These are phyloP conservation scores for Lithospermum erythrorhizon DNA, from an alignment of 257 asterid genomes.

Conservation along the genomic window DNA sequence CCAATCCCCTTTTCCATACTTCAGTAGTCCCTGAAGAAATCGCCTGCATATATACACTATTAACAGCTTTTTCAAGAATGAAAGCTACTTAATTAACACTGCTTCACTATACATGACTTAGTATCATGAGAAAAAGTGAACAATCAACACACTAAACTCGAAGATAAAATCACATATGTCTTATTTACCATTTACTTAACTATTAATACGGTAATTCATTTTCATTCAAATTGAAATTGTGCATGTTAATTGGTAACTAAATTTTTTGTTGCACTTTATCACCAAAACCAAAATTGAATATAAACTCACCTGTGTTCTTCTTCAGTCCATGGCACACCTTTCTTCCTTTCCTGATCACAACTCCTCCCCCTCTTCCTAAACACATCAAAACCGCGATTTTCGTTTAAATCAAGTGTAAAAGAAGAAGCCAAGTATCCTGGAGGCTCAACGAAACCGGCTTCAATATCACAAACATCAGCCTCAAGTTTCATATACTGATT, in stretches of 20 bases:
- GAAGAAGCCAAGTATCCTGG: conserved; percentile 46
- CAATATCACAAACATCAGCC: conserved; percentile 64
- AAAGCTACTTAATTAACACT: no score
- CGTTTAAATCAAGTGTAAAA: conserved; percentile 35
- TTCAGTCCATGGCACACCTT: conserved; percentile 84
- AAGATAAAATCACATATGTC: no score
- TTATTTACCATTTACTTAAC: no score
- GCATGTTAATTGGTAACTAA: no score
- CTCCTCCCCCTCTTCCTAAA: conserved; percentile 42
- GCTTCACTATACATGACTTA: no score
- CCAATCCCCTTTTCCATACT: conserved; percentile 82
- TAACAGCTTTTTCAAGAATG: neutral
- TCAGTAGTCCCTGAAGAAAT: conserved; percentile 54
- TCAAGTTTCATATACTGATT: conserved; percentile 51
- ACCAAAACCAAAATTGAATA: no score
- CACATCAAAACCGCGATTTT: conserved; percentile 25
- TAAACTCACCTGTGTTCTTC: conserved; percentile 64
- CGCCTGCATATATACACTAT: conserved; percentile 25
- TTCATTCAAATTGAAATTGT: no score
- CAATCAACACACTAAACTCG: no score
- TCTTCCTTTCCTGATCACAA: conserved; percentile 56
- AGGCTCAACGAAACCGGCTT: conserved; percentile 58
- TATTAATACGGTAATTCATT: no score
- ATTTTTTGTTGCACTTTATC: no score
- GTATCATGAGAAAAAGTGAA: no score